phyloP scores from a whole-genome alignment of 495 filamentous ascomycete genomes.

The Aspergillus biplanus region DNA sequence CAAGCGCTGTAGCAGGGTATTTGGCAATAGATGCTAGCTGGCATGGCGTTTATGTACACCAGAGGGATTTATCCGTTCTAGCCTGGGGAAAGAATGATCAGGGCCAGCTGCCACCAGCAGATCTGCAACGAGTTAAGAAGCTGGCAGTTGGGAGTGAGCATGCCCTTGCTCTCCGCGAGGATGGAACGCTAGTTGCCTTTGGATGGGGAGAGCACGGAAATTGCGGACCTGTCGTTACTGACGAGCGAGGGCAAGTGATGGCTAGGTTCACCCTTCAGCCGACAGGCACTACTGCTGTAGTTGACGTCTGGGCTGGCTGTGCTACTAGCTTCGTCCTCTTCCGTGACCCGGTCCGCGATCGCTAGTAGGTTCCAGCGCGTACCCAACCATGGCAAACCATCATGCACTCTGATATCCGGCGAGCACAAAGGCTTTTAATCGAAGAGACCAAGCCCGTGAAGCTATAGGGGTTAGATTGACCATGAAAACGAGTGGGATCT shows the following conservation, averaged over 20 bases:
- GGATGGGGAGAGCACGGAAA: slow-evolving; percentile 99
- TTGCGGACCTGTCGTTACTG: slow-evolving; percentile 67
- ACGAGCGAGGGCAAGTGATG: slow-evolving; percentile 65
- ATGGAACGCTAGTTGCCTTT: slow-evolving; percentile 70
- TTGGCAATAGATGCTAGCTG: slow-evolving; percentile 68
- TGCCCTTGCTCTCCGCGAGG: slow-evolving; percentile 65
- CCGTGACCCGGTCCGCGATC: too few species aligned
- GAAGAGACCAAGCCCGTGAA: slow-evolving; percentile 50
- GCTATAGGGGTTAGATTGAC: slow-evolving; percentile 31
- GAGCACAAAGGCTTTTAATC: slow-evolving; percentile 33
- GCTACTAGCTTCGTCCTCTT: slow-evolving; percentile 67
- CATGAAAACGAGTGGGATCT: neutral
- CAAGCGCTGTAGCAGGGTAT: slow-evolving; percentile 32
- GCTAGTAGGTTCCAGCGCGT: too few species aligned
- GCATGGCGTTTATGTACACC: slow-evolving; percentile 76
- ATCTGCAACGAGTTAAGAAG: slow-evolving; percentile 51
- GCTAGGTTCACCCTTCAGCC: slow-evolving; percentile 59
- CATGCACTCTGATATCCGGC: too few species aligned
- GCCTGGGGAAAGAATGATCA: slow-evolving; percentile 80
- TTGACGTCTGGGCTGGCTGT: slow-evolving; percentile 76
- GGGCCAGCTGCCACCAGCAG: slow-evolving; percentile 71
- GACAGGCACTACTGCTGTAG: slow-evolving; percentile 36
- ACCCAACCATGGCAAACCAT: too few species aligned
- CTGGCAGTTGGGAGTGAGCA: slow-evolving; percentile 91
- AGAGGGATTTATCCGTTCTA: slow-evolving; percentile 32